Conservation (phyloP, 371 early-diverging fungal genomes). For the Lichtheimia corymbifera region DNA sequence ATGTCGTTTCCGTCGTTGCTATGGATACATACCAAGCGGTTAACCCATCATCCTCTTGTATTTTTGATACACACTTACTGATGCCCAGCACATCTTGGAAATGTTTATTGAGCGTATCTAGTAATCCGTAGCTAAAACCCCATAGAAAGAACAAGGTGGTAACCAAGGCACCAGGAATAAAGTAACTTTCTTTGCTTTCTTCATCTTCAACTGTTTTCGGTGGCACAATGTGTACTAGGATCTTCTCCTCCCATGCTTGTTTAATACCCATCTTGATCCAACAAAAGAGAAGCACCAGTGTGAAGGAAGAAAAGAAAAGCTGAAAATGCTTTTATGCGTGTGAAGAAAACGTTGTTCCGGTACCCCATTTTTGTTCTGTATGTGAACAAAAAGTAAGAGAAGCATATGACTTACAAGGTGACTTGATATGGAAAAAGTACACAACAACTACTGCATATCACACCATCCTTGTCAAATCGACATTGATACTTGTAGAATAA, state of each 20-base stretch:
- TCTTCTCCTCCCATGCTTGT: constrained; percentile 3
- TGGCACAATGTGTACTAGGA: constrained; percentile 6
- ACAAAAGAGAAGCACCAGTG: no score
- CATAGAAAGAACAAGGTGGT: constrained; percentile 48
- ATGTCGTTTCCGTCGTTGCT: constrained; percentile 49
- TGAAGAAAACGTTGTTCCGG: no score
- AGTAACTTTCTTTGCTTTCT: constrained; percentile 16
- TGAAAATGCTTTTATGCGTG: no score
- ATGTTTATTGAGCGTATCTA: constrained; percentile 52
- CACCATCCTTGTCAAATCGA: no score
- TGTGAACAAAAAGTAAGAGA: no score
- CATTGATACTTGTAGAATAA: no score
- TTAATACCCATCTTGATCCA: constrained; percentile 6
- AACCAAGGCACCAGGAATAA: constrained; percentile 40
- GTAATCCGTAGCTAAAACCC: constrained; percentile 52
- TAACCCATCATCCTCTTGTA: no score
- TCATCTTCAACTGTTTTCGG: constrained; percentile 15
- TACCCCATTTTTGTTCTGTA: no score
- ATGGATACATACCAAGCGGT: neutral
- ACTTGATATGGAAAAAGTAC: no score
- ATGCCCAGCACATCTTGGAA: constrained; percentile 42
- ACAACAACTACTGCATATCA: no score
- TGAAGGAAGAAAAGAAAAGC: no score
- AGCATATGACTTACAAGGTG: no score
- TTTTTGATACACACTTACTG: constrained; percentile 20